Percentiles rank a stretch among this genome's conserved stretches.
Evolutionary conservation across 1,284 basidiomycete species (phyloP).

Genomic region (Meira nashicola): DNA sequence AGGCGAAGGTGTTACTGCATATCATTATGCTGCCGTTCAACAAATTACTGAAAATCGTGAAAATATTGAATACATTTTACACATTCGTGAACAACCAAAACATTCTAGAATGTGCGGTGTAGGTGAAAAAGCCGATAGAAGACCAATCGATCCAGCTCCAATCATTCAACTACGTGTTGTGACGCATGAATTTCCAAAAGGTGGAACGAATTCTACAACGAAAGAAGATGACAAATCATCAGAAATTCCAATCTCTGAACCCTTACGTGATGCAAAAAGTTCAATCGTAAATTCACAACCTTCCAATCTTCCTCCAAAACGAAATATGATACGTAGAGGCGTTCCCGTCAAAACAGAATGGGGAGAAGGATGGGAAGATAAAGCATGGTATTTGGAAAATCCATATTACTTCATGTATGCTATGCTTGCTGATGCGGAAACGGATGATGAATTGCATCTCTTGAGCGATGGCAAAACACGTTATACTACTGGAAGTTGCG

Average conservation of each 20-base stretch:
- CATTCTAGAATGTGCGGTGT: constrained; percentile 50
- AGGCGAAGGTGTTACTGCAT: constrained; percentile 21
- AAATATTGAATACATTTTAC: constrained; percentile 43
- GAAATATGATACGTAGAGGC: constrained; percentile 22
- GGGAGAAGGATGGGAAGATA: constrained; percentile 48
- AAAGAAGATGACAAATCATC: not conserved
- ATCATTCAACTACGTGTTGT: constrained; percentile 89
- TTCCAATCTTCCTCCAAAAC: not conserved
- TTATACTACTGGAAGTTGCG: constrained; percentile 81
- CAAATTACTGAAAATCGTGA: constrained; percentile 34
- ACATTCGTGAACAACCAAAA: constrained; percentile 45
- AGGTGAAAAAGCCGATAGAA: constrained; percentile 72
- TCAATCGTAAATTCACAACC: not conserved
- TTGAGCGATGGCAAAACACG: constrained; percentile 86
- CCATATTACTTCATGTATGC: constrained; percentile 50
- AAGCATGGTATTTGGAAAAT: constrained; percentile 49
- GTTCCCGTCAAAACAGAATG: constrained; percentile 32
- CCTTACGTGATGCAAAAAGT: constrained; percentile 6
- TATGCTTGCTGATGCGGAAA: constrained; percentile 45
- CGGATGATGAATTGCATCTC: constrained; percentile 83
- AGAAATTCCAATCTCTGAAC: not conserved
- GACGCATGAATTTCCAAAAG: constrained; percentile 49
- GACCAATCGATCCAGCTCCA: constrained; percentile 91
- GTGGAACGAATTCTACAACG: no score
- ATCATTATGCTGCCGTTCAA: constrained; percentile 37